Evolutionary conservation across 1,139 yeast genomes (phyloP).

Genomic region (Debaryomycetaceae sp.): DNA sequence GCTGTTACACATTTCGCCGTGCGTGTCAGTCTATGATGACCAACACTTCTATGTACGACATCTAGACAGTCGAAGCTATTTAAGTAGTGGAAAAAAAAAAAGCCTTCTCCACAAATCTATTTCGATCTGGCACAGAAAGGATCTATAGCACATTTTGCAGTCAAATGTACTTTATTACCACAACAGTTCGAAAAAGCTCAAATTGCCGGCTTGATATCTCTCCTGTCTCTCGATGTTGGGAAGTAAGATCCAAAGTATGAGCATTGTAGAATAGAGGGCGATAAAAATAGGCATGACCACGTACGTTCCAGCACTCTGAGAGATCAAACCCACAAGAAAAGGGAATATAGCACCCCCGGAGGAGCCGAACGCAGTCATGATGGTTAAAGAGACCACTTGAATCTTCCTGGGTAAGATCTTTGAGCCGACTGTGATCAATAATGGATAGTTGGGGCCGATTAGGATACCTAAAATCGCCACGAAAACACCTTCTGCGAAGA

Average conservation of each 20-base stretch:
- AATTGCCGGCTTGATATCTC: slow-evolving; percentile 8
- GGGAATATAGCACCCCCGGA: slow-evolving; percentile 62
- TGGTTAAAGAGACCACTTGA: slow-evolving; percentile 50
- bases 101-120: too few species aligned
- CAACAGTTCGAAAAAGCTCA: slow-evolving; percentile 16
- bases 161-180: slow-evolving; percentile 12
- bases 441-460: slow-evolving; percentile 56
- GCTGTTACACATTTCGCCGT: too few species aligned
- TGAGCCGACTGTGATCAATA: slow-evolving; percentile 47
- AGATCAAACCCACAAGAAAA: slow-evolving; percentile 50
- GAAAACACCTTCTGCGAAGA: slow-evolving; percentile 41
- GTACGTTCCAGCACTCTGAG: slow-evolving; percentile 49
- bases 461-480: slow-evolving; percentile 46
- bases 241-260: slow-evolving; percentile 41
- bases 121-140: background rate
- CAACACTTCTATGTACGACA: too few species aligned
- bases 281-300: slow-evolving; percentile 55
- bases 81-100: too few species aligned
- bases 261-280: slow-evolving; percentile 33
- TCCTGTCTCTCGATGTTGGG: slow-evolving; percentile 34
- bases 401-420: slow-evolving; percentile 51
- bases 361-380: slow-evolving; percentile 58
- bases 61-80: too few species aligned
- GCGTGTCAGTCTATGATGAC: too few species aligned
- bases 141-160: background rate